Evolutionary conservation across 805 yeast genomes (phyloP).

Genomic region (Zygotorulaspora danielsina): DNA sequence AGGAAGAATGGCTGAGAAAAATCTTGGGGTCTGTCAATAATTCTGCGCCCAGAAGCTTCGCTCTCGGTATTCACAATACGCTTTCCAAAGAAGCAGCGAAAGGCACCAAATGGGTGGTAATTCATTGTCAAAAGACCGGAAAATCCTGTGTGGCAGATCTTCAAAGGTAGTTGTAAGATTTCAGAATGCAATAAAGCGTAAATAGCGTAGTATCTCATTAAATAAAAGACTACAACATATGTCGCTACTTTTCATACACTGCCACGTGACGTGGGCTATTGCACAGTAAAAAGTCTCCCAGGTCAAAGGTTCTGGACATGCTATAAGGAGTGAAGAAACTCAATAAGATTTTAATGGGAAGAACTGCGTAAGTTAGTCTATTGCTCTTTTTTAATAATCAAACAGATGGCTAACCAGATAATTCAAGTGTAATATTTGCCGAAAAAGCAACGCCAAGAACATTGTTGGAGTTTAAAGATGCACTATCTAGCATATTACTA

Average conservation of each 20-base stretch:
- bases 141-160: slow-evolving; percentile 64
- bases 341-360: no score
- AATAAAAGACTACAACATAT: no score
- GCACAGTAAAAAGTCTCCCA: no score
- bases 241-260: no score
- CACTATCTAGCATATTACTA: slow-evolving; percentile 23
- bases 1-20: slow-evolving; percentile 73
- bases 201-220: no score
- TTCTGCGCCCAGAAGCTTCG: slow-evolving; percentile 74
- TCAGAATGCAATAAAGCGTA: neutral
- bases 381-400: neutral
- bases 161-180: slow-evolving; percentile 41
- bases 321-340: no score
- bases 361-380: slow-evolving; percentile 22
- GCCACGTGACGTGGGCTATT: no score
- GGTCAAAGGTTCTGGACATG: no score
- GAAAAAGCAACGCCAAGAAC: slow-evolving; percentile 34
- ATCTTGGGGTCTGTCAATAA: slow-evolving; percentile 74
- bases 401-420: neutral
- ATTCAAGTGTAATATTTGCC: slow-evolving; percentile 28
- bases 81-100: slow-evolving; percentile 67
- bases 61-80: slow-evolving; percentile 66
- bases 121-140: slow-evolving; percentile 75
- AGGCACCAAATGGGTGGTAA: slow-evolving; percentile 70
- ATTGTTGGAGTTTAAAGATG: slow-evolving; percentile 30